A percentile compares a stretch with the other conserved stretches of the same genome.
These are phyloP conservation scores for Chytridium lagenaria DNA, from an alignment of 371 early-diverging fungal species.

Conservation along the genomic window DNA sequence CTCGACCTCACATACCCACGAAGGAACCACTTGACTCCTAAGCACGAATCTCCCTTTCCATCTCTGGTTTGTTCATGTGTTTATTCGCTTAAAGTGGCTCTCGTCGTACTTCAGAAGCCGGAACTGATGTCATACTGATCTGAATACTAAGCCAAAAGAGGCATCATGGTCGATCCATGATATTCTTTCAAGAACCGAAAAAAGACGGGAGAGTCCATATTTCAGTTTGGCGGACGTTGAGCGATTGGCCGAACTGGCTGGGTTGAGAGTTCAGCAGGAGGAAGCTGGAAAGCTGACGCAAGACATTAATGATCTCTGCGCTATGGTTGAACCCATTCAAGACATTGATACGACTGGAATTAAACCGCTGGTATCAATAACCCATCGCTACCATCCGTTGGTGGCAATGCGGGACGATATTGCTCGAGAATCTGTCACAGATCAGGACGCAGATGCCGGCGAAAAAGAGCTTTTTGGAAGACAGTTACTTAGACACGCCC, in stretches of 20 bases:
- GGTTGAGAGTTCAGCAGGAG: not conserved
- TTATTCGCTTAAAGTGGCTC: no score
- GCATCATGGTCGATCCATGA: slow-evolving; percentile 10
- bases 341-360: slow-evolving; percentile 28
- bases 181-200: not conserved
- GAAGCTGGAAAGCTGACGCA: slow-evolving; percentile 8
- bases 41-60: no score
- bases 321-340: slow-evolving; percentile 30
- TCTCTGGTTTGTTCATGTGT: no score
- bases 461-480: slow-evolving; percentile 11
- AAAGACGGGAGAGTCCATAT: not conserved
- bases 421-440: not conserved
- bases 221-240: not conserved
- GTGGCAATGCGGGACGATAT: not conserved
- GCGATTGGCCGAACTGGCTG: slow-evolving; percentile 29
- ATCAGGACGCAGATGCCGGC: not conserved
- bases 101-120: no score
- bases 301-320: slow-evolving; percentile 29
- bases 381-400: slow-evolving; percentile 2
- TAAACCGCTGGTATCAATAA: slow-evolving; percentile 29
- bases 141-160: not conserved
- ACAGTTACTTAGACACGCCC: slow-evolving; percentile 5
- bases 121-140: no score
- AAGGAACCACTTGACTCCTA: no score
- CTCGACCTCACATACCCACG: no score